Base-by-base conservation (phyloP, 2,329 filamentous ascomycete species). In the Penicillium freii region DNA sequence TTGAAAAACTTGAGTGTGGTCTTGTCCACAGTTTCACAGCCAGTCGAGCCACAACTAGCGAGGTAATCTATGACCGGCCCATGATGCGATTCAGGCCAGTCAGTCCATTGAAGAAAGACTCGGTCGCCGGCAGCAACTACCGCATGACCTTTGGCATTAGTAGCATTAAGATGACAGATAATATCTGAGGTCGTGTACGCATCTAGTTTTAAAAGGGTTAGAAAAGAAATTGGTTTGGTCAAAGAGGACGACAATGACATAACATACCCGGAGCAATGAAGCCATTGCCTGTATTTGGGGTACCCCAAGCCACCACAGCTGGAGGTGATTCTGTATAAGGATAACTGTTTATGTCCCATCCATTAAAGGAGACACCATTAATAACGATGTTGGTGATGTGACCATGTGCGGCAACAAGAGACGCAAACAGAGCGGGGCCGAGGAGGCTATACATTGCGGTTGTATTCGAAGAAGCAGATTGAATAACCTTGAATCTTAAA, bases 11-110 rank as follows among this genome's bases (percentile, higher is more conserved):
- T 70, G 31, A 87, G 77, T 1, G 73, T 69, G 1, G 69, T 73
- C 68, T 83, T 81, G 69, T 82, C 79, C 57, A 80, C 82, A 0
- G 71, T 69, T 42, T 79, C 76, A 67, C 82, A 87, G 66, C 84
- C 79, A 27, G 78, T 82, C 43, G 40, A 1, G 7, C 78, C 71
- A 69, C 83, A 85, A 56, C 77, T 76, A 51, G 86, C 86, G 5
- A 88, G 77, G 74, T 87, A 88, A 69, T 80, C 81, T 61, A 88
- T 77, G 60, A 88, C 79, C 7, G 86, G 85, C 2, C 84, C 84
- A 59, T 85, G 78, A 74, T 89, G 83, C 33, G 79, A 81, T 2
- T 81, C 77, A 8, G 86, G 86, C 87, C 87, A 89, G n/a, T 77
- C 75, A 5, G 79, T 82, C 87, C 87, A 89, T 62, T 83, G 78